Percentiles rank a stretch among this genome's conserved stretches.
Conservation (phyloP, 2,329 filamentous ascomycete species). For the Sclerotinia trifoliorum region DNA sequence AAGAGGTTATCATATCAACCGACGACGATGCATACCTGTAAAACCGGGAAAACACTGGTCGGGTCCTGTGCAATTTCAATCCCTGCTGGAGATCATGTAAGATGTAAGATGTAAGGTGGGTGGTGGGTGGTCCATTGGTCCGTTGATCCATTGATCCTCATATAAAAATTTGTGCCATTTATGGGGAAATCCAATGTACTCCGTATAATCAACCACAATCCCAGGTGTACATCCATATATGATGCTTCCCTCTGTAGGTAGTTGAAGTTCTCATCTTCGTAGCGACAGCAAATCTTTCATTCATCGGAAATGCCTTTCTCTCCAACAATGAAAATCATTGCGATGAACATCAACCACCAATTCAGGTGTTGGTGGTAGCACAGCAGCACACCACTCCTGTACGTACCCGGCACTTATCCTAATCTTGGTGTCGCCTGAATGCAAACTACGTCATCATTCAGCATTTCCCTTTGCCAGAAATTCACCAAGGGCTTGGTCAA, state of each 20-base stretch:
- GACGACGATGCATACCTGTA: neutral
- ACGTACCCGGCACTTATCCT: no score
- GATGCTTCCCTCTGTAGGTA: no score
- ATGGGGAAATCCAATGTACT: neutral
- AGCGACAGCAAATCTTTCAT: neutral
- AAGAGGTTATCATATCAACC: neutral
- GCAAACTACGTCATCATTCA: conserved; percentile 10
- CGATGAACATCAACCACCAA: neutral
- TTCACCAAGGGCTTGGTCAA: neutral
- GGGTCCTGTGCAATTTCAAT: conserved; percentile 1
- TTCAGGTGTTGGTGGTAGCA: no score
- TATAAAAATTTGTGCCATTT: neutral
- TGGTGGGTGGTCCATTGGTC: no score
- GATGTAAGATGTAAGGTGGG: neutral
- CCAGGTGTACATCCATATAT: neutral
- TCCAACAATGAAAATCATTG: neutral
- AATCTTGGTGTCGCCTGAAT: neutral
- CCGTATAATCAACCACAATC: neutral
- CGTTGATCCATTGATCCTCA: neutral
- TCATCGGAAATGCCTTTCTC: neutral
- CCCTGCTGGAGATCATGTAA: conserved; percentile 16
- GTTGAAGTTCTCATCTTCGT: no score
- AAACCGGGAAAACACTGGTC: neutral
- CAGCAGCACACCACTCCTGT: no score
- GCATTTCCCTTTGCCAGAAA: neutral